Conservation (phyloP, 2,329 filamentous ascomycete species). For the Talaromyces sp. region DNA sequence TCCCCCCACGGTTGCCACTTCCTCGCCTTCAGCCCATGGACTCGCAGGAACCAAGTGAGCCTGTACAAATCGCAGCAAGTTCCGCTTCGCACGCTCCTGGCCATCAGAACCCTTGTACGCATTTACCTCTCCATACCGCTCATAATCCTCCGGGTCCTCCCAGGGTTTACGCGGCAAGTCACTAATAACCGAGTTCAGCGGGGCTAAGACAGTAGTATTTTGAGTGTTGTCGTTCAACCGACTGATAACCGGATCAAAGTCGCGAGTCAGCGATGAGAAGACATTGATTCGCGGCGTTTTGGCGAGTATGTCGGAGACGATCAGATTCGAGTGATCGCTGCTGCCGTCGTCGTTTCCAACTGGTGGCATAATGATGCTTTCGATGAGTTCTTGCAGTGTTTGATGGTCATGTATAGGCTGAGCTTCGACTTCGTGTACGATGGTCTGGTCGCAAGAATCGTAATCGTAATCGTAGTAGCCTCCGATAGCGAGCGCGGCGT, state of each 20-base stretch:
- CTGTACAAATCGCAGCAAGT: conserved; percentile 76
- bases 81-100: conserved; percentile 68
- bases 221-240: conserved; percentile 62
- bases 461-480: conserved; percentile 1
- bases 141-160: conserved; percentile 67
- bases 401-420: background rate
- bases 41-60: conserved; percentile 71
- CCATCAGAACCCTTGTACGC: conserved; percentile 74
- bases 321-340: conserved; percentile 45
- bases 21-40: conserved; percentile 68
- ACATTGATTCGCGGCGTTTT: conserved; percentile 73
- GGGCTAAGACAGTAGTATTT: conserved; percentile 83
- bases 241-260: conserved; percentile 62
- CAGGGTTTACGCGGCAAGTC: conserved; percentile 71
- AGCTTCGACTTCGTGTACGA: background rate
- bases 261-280: conserved; percentile 75
- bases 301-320: conserved; percentile 80
- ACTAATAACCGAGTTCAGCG: conserved; percentile 76
- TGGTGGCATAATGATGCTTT: conserved; percentile 7
- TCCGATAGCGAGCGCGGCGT: conserved; percentile 1
- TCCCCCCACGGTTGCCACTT: conserved; percentile 63
- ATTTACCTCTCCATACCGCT: conserved; percentile 53
- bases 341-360: conserved; percentile 16
- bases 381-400: background rate
- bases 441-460: background rate